phyloP scores from a whole-genome alignment of 139 green algal genomes.

The Auxenochlorella protothecoides region DNA sequence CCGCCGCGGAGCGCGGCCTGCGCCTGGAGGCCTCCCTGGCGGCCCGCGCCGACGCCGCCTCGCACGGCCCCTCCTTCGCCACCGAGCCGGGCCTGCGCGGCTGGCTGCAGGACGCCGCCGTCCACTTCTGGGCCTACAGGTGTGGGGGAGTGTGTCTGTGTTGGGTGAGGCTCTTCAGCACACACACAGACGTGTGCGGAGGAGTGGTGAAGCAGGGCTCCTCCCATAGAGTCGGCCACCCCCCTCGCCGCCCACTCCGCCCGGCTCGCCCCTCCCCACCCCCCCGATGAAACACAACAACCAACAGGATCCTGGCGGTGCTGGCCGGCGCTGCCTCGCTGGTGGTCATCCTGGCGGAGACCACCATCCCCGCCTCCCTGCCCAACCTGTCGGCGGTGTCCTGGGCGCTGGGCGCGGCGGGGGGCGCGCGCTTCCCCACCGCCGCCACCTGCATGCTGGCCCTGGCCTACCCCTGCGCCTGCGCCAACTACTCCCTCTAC shows the following conservation, averaged over 20 bases:
- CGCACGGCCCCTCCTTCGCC: background rate
- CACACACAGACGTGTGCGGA: too few relatives aligned
- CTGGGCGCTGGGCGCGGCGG: conserved; percentile 9
- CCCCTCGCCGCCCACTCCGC: too few relatives aligned
- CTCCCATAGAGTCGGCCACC: too few relatives aligned
- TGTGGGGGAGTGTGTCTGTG: background rate
- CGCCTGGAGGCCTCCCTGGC: conserved; percentile 21
- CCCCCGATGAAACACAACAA: too few relatives aligned
- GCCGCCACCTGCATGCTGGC: conserved; percentile 31
- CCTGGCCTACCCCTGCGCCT: conserved; percentile 31
- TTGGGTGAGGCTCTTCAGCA: too few relatives aligned
- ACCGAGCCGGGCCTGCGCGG: background rate
- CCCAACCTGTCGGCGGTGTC: conserved; percentile 40
- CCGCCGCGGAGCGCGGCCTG: background rate
- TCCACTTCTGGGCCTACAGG: conserved; percentile 21
- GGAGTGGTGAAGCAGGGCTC: too few relatives aligned
- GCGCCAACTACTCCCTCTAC: conserved; percentile 36
- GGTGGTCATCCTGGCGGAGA: conserved; percentile 34
- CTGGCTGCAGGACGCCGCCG: conserved; percentile 36
- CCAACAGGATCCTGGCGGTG: conserved; percentile 23
- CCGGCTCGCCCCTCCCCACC: too few relatives aligned
- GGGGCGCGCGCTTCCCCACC: conserved; percentile 5
- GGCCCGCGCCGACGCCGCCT: conserved; percentile 1
- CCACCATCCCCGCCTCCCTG: conserved; percentile 29
- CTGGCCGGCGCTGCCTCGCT: conserved; percentile 24